phyloP scores from a whole-genome alignment of 1,284 basidiomycete genomes.

The Entoloma clypeatum region DNA sequence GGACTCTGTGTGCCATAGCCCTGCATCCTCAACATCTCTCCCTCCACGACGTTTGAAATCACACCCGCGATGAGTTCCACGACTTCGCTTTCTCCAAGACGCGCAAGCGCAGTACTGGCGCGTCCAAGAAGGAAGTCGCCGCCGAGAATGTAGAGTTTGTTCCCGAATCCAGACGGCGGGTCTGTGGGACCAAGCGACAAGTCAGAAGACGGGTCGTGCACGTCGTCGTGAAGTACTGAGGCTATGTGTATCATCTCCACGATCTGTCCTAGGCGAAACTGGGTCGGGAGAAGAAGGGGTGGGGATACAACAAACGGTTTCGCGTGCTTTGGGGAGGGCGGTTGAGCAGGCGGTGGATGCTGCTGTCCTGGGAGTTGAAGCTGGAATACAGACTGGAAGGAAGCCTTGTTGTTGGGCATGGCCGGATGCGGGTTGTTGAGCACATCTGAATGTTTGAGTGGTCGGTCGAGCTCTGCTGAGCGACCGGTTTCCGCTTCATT shows the following conservation, averaged over 20 bases:
- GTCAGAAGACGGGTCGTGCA: conserved; percentile 64
- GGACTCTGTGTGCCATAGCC: conserved; percentile 40
- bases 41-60: conserved; percentile 94
- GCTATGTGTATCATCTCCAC: conserved; percentile 99
- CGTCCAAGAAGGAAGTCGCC: conserved; percentile 96
- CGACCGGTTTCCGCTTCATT: conserved; percentile 52
- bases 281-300: conserved; percentile 69
- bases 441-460: conserved; percentile 69
- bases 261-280: conserved; percentile 91
- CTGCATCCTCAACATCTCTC: conserved; percentile 90
- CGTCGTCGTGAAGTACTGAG: conserved; percentile 93
- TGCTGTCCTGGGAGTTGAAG: conserved; percentile 30
- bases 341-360: conserved; percentile 19
- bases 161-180: conserved; percentile 89
- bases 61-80: conserved; percentile 92
- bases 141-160: conserved; percentile 91
- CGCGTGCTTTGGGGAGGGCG: conserved; percentile 14
- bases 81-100: conserved; percentile 85
- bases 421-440: conserved; percentile 84
- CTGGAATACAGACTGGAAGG: conserved; percentile 39
- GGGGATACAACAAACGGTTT: conserved; percentile 34
- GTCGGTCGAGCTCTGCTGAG: conserved; percentile 56
- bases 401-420: conserved; percentile 63
- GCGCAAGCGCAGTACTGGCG: conserved; percentile 83
- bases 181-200: conserved; percentile 27